Percentiles rank a stretch among this genome's conserved stretches.
phyloP scores from a whole-genome alignment of 805 yeast species.

The Kodamaea lidongshanica region DNA sequence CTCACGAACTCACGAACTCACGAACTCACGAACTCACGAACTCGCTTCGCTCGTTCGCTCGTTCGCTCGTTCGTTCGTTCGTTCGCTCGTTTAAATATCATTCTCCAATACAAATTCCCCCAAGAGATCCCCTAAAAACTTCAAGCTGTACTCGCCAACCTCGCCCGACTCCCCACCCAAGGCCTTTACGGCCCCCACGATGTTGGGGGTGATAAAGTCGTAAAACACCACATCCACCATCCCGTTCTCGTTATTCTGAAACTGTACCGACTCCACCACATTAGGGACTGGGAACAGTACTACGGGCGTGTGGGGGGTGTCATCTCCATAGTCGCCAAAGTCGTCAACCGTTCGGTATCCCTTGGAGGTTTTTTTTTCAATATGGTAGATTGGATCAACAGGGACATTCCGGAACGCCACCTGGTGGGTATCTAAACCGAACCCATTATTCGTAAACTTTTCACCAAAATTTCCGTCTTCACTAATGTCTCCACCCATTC shows the following conservation, averaged over 20 bases:
- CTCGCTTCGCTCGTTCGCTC: background rate
- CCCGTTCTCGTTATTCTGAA: constrained; percentile 17
- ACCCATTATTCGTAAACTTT: too few relatives aligned
- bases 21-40: too few relatives aligned
- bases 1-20: too few relatives aligned
- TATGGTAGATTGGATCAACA: too few relatives aligned
- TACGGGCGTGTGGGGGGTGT: constrained; percentile 59
- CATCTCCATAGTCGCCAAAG: constrained; percentile 83
- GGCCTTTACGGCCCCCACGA: constrained; percentile 26
- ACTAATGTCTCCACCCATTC: too few relatives aligned
- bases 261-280: constrained; percentile 54
- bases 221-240: constrained; percentile 69
- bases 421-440: background rate
- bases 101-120: constrained; percentile 22
- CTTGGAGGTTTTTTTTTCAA: constrained; percentile 33
- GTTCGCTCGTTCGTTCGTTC: background rate
- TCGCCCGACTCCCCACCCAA: constrained; percentile 17
- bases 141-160: constrained; percentile 24
- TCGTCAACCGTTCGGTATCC: constrained; percentile 87
- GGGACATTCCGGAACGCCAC: background rate
- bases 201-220: constrained; percentile 53
- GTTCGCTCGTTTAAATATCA: constrained; percentile 8
- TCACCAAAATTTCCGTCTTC: background rate
- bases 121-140: constrained; percentile 30
- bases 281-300: constrained; percentile 65